Base-by-base conservation (phyloP, 805 yeast species). In the Candida nemodendra region DNA sequence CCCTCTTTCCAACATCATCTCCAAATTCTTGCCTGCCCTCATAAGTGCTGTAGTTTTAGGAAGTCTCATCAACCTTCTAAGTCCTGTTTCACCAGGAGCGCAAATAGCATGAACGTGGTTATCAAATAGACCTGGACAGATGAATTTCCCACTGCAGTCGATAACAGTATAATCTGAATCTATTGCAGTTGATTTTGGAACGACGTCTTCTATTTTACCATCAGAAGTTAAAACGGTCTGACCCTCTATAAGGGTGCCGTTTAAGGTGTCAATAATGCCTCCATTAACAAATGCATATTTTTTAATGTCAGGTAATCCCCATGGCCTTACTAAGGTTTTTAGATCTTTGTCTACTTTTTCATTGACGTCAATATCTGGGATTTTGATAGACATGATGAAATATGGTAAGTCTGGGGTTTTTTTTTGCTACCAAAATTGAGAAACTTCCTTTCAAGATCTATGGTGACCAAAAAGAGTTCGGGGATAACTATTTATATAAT, bases 81-180 rank as follows among this genome's bases (percentile, higher is more conserved):
- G 41, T 14, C 44, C 54, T 1, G 39, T 25, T 30, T 57, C 60
- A 13, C 61, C 58, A 14, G 56, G 60, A 16, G 57, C 50, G 11
- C 49, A 21, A 19, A 44, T 36, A 19, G 48, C 42, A 34, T 57
- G 62, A 16, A 57, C 55, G 38, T 56, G 61, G 30, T 48, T 46
- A 34, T 57, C 61, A 22, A 56, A 49, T 12, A 57, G 37, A 2
- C 61, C 62, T 8, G 61, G 60, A 38, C 53, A 50, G 14, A 57
- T 21, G 34, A 30, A 54, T 26, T 52, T 52, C 2, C 61, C 62
- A 3, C 42, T 26, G 29, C 57, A 53, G 29, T 57, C 62, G 23
- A 57, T 34, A 2, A 36, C 30, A 7, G 11, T 32, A 36, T 41
- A 40, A 11, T 21, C 44, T 4, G 26, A 27, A 5, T 18, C 22